Base-by-base conservation (phyloP, 805 yeast genomes). In the Candida quercuum region DNA sequence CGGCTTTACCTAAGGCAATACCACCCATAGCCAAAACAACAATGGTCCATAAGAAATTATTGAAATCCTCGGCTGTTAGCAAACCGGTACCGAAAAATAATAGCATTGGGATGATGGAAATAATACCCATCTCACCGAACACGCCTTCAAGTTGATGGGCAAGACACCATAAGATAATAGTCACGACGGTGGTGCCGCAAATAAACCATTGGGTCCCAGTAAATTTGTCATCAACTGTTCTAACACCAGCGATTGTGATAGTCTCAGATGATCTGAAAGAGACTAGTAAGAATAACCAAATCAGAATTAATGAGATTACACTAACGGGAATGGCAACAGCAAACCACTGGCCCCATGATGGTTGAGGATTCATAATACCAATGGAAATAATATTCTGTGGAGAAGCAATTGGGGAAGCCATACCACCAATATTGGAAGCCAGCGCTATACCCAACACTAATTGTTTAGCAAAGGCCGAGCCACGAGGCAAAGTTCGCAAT, bases 21-120 rank as follows among this genome's bases (percentile, higher is more conserved):
- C 99, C 99, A 23, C 99, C 99, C 99, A 91, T 93, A 4, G 98
- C 97, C 45, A 91, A 69, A 32, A 91, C 78, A 9, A 93, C 93
- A 50, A 91, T 93, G 5, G 95, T 88, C 99, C 99, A 91, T 46
- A 95, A 79, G 58, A 91, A 91, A 58, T 87, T 91, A 62, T 93
- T 91, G 61, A 91, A 88, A 56, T 91, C 99, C 40, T 89, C 96
- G 2, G 88, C 81, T 8, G 84, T 77, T 42, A 91, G 66, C 15
- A 89, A 62, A 1, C 97, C 96, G 0, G 96, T 77, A 5, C 96
- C 98, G 55, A 91, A 91, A 54, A 91, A 81, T n/a, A 87, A 62
- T n/a, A 88, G 72, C 52, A 91, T 74, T 10, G 99, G 97, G 14
- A 89, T 72, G 39, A 93, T 71, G 0, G 98, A 95, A 42, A 93